phyloP scores from a whole-genome alignment of 345 rosid genomes.

The Dimocarpus longan region DNA sequence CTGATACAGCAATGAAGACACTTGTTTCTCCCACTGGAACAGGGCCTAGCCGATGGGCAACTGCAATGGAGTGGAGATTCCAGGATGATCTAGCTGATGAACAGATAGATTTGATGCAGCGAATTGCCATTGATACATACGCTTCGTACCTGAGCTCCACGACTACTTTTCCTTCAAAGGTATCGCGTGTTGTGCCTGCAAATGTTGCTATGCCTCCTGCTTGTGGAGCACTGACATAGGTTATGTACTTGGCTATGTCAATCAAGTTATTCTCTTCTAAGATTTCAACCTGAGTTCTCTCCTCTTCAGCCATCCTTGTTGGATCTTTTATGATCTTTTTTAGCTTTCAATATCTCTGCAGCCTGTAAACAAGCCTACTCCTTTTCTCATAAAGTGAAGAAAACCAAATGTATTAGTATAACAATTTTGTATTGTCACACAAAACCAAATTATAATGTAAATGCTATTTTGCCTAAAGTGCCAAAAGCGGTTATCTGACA shows the following conservation, averaged over 20 bases:
- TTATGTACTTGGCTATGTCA: slow-evolving; percentile 60
- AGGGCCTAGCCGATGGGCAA: slow-evolving; percentile 74
- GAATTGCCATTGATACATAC: slow-evolving; percentile 81
- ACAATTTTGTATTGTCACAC: too few species aligned
- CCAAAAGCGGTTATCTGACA: too few species aligned
- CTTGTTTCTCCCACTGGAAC: slow-evolving; percentile 93
- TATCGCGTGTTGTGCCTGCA: slow-evolving; percentile 75
- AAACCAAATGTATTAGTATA: too few species aligned
- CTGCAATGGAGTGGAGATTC: slow-evolving; percentile 71
- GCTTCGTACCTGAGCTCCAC: slow-evolving; percentile 91
- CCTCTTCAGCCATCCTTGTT: slow-evolving; percentile 50
- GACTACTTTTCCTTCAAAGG: slow-evolving; percentile 75
- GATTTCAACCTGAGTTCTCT: slow-evolving; percentile 60
- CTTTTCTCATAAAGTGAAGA: too few species aligned
- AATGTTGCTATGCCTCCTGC: slow-evolving; percentile 77
- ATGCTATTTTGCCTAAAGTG: too few species aligned
- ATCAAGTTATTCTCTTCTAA: slow-evolving; percentile 60
- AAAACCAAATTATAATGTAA: background rate
- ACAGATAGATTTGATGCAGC: slow-evolving; percentile 60
- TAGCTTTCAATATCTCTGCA: background rate
- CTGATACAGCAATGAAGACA: slow-evolving; percentile 76
- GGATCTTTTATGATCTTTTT: background rate
- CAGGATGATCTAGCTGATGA: slow-evolving; percentile 67
- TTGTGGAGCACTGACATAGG: slow-evolving; percentile 63
- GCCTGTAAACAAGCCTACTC: background rate